Evolutionary conservation across 2,329 filamentous ascomycete genomes (phyloP), one percentile per base, ranked within the genome.

Genomic region (Sclerotinia nivalis): DNA sequence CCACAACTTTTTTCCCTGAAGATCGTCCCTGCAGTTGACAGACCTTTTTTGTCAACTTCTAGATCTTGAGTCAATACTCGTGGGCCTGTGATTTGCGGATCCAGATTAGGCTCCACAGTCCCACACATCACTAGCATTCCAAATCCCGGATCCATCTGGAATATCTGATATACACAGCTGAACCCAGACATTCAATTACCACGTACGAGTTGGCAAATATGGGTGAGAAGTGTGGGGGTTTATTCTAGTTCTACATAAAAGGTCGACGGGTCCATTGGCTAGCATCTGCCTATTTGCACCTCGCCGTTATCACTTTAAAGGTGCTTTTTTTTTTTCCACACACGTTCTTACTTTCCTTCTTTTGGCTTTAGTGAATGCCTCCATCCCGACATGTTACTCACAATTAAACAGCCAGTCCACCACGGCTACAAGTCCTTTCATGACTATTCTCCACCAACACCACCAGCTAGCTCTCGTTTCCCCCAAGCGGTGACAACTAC

Each of bases 381-480:
- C 18, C 31, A 40, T 68, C 69, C 75, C 76, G 76, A 75, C 74
- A 84, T 84, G 83, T 83, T 84, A 80, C 83, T 85, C 79, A 85
- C 83, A 74, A 78, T 84, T 70, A 84, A 84, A 75, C 81, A 83
- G 75, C 79, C 80, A 73, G 78, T 80, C 77, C 80, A 83, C 77
- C 81, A 82, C 78, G 80, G 81, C 75, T 81, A 82, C 74, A 82
- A 81, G 77, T 79, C 79, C 73, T 81, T 82, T 76, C 81, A 84
- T 84, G 83, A 84, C 75, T 83, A 83, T 78, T 80, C 80, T 75
- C 76, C 79, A 66, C 76, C 81, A 64, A 79, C 78, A 70, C 79
- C 80, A 76, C 76, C 79, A 77, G 77, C 80, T 72, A 76, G 78
- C 78, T 78, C 81, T 78, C 77, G 79, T 79, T 79, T 81, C 77